Percentiles rank a stretch among this genome's conserved stretches.
These are phyloP conservation scores for Penicillium sp. DNA, from an alignment of 2,329 filamentous ascomycete species.

Conservation along the genomic window DNA sequence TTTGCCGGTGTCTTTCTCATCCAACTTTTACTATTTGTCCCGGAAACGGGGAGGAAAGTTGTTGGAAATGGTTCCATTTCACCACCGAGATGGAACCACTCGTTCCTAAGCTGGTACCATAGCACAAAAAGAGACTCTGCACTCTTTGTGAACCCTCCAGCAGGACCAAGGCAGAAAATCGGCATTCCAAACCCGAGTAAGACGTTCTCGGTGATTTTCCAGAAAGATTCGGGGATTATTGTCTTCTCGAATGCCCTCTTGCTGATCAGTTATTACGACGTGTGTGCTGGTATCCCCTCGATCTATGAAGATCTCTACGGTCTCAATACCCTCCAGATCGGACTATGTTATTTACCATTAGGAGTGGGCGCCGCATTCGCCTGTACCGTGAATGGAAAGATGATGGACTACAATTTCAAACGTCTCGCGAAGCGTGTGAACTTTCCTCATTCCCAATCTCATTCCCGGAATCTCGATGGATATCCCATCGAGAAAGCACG, in stretches of 20 bases:
- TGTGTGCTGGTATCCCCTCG: slow-evolving; percentile 37
- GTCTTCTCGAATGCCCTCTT: slow-evolving; percentile 37
- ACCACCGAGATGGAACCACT: slow-evolving; percentile 36
- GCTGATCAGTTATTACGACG: slow-evolving; percentile 41
- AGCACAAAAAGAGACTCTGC: slow-evolving; percentile 22
- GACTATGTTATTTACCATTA: slow-evolving; percentile 42
- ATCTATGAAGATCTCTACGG: slow-evolving; percentile 36
- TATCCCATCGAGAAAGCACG: slow-evolving; percentile 44
- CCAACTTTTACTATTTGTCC: slow-evolving; percentile 34
- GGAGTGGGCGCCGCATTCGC: slow-evolving; percentile 39
- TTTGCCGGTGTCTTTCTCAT: slow-evolving; percentile 37
- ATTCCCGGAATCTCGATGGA: slow-evolving; percentile 33
- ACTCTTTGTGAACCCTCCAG: slow-evolving; percentile 4
- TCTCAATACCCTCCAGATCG: slow-evolving; percentile 39
- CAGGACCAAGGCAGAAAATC: slow-evolving; percentile 18
- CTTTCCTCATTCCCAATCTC: slow-evolving; percentile 31
- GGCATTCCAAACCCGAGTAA: slow-evolving; percentile 37
- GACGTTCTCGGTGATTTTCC: slow-evolving; percentile 31
- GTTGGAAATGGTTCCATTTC: slow-evolving; percentile 37
- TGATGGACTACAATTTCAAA: slow-evolving; percentile 43
- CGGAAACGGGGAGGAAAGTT: slow-evolving; percentile 36
- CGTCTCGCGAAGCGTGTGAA: slow-evolving; percentile 30
- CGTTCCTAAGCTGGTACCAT: slow-evolving; percentile 26
- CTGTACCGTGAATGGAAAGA: slow-evolving; percentile 35
- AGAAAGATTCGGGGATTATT: slow-evolving; percentile 35